Evolutionary conservation across 208 protist genomes (phyloP).

Genomic region (Trypanosoma melophagium): DNA sequence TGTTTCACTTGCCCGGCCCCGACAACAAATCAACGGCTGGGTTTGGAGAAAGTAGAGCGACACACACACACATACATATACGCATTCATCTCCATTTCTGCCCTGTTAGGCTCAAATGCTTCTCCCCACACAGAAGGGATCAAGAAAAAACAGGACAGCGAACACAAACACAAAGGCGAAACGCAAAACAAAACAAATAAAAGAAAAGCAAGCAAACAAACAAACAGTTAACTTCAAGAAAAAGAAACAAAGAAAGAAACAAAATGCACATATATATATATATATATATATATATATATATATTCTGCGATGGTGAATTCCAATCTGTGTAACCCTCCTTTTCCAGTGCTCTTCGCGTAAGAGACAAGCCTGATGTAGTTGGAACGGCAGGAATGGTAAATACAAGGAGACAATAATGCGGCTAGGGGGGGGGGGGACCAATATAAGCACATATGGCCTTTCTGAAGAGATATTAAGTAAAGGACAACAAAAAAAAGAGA

Average conservation of each 20-base stretch:
- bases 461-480: background rate
- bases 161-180: background rate
- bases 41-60: background rate
- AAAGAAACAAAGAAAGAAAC: background rate
- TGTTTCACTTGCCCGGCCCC: background rate
- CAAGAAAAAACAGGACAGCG: background rate
- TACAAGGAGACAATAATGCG: background rate
- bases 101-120: background rate
- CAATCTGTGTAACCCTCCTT: constrained; percentile 1
- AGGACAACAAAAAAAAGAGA: constrained; percentile 5
- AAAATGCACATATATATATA: background rate
- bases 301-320: background rate
- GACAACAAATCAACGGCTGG: background rate
- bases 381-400: background rate
- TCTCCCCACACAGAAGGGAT: background rate
- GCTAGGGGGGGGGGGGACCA: background rate
- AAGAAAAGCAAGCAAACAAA: background rate
- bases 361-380: background rate
- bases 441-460: background rate
- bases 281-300: background rate
- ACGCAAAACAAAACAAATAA: background rate
- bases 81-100: too few relatives aligned
- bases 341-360: constrained; percentile 2
- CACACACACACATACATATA: background rate
- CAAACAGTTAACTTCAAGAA: background rate